Evolutionary conservation across 2,329 filamentous ascomycete species (phyloP), one percentile per base, ranked within the genome.

Genomic region (Cercospora brassicicola): DNA sequence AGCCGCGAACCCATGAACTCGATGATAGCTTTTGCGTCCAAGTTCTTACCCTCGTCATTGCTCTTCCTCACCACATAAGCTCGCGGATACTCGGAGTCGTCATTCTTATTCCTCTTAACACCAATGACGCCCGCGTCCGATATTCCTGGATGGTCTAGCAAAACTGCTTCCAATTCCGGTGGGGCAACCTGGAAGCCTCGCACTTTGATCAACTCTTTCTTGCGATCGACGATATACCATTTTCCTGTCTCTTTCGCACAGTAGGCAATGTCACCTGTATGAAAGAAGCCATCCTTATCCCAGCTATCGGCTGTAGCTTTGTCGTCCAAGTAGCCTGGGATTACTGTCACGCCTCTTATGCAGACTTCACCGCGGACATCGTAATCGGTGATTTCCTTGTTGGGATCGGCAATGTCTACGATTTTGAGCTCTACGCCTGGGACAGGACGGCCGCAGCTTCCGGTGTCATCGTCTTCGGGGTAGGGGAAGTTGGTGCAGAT

Each of bases 181-280:
- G 92, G 92, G 0, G 92, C 91, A 23, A 95, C 92, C 87, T 94
- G 92, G 68, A 90, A 84, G 66, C 91, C 92, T 89, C 92, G 74
- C 26, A 75, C 72, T 66, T 78, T 78, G 67, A 78, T 76, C 64
- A 78, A 67, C 76, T 93, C 88, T 81, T 91, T 91, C 74, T 91
- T 89, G 3, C 93, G 88, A 78, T 97, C 94, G 1, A 93, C 90
- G 66, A 97, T 90, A 76, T n/a, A 96, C 82, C 4, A 94, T 82
- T 0, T 90, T 91, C 77, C 95, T 91, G 75, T 97, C 93, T 10
- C 93, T 93, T 0, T 93, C 96, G 60, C 86, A 87, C 84, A 96
- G 72, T 64, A 74, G 72, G 88, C 92, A 94, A 78, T 39, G 81
- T 75, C 76, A 2, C 89, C 88, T 9, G 80, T 78, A 1, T 89